These are phyloP conservation scores for Nakazawaea laoshanensis DNA, from an alignment of 805 yeast species.

Conservation along the genomic window DNA sequence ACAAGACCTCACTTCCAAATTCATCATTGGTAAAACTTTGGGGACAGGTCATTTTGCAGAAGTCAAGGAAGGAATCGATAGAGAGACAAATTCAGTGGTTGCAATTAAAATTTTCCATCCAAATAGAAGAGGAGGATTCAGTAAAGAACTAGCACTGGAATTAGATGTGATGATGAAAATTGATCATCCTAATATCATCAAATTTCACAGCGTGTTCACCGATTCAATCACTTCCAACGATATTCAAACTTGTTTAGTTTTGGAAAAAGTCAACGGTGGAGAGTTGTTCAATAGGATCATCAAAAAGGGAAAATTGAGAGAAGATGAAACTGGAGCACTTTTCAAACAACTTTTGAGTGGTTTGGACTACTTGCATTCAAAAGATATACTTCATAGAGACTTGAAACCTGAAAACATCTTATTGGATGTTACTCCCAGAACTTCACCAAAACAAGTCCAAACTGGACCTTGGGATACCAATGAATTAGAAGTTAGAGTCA, in stretches of 20 bases:
- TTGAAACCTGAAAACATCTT: slow-evolving; percentile 88
- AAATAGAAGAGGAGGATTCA: slow-evolving; percentile 21
- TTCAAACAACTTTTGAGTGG: slow-evolving; percentile 51
- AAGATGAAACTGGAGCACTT: slow-evolving; percentile 53
- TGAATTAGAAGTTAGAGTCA: slow-evolving; percentile 56
- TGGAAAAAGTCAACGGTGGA: slow-evolving; percentile 69
- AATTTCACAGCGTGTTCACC: slow-evolving; percentile 43
- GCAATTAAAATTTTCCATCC: slow-evolving; percentile 67
- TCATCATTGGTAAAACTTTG: slow-evolving; percentile 46
- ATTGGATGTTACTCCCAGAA: slow-evolving; percentile 35
- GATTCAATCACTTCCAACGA: slow-evolving; percentile 42
- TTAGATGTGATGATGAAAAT: slow-evolving; percentile 56
- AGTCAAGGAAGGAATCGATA: slow-evolving; percentile 61
- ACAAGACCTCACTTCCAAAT: slow-evolving; percentile 17
- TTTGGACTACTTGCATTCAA: slow-evolving; percentile 79
- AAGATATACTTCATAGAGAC: slow-evolving; percentile 90
- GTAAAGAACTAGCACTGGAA: slow-evolving; percentile 46
- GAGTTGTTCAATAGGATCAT: slow-evolving; percentile 70
- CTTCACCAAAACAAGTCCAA: slow-evolving; percentile 9
- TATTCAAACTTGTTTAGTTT: slow-evolving; percentile 50
- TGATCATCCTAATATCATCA: slow-evolving; percentile 65
- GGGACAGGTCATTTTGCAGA: slow-evolving; percentile 79
- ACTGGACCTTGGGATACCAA: slow-evolving; percentile 50
- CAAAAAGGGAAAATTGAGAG: slow-evolving; percentile 50
- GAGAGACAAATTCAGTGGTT: slow-evolving; percentile 48